phyloP scores from a whole-genome alignment of 768 basidiomycete species.

The Clitopilus passeckerianus region DNA sequence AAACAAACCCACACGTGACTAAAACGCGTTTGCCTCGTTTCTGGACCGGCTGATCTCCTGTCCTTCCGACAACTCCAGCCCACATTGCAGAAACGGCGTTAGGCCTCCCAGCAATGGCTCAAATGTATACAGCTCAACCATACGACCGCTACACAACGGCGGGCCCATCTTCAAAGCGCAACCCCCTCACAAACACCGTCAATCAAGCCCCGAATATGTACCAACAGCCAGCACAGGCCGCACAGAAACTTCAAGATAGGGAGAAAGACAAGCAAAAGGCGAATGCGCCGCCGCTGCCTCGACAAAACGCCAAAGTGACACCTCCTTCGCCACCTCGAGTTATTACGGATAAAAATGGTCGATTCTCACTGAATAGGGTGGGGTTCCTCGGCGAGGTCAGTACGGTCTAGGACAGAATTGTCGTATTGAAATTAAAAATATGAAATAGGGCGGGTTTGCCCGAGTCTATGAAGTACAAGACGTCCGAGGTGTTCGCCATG shows the following conservation, averaged over 20 bases:
- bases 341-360: constrained; percentile 60
- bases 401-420: constrained; percentile 7
- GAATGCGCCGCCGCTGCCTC: constrained; percentile 62
- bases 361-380: constrained; percentile 60
- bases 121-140: constrained; percentile 30
- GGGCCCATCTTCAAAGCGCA: constrained; percentile 19
- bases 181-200: constrained; percentile 26
- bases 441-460: constrained; percentile 80
- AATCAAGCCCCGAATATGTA: constrained; percentile 22
- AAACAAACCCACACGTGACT: constrained; percentile 16
- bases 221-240: constrained; percentile 16
- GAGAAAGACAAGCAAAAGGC: constrained; percentile 33
- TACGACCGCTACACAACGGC: constrained; percentile 23
- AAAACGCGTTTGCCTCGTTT: constrained; percentile 20
- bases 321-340: constrained; percentile 79
- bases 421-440: constrained; percentile 19
- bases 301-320: constrained; percentile 78
- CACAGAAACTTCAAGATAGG: constrained; percentile 22
- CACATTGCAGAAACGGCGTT: constrained; percentile 21
- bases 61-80: constrained; percentile 2
- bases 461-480: constrained; percentile 95
- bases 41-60: neutral
- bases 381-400: constrained; percentile 88
- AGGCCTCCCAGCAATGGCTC: constrained; percentile 26
- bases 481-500: constrained; percentile 53